Conservation (phyloP, 1,139 yeast species). For the Maudiozyma humilis region DNA sequence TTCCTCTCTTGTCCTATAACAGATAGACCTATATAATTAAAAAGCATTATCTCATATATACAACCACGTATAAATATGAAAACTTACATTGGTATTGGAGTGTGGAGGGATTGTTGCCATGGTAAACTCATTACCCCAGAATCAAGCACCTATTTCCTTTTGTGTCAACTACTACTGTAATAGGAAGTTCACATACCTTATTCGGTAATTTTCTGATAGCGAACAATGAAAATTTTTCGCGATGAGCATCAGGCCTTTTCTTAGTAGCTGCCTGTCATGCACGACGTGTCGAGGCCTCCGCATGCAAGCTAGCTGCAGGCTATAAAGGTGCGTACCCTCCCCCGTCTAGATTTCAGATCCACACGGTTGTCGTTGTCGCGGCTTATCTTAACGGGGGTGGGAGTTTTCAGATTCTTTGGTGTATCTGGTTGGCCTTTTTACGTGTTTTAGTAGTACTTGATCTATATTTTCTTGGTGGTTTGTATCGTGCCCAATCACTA, state of each 20-base stretch:
- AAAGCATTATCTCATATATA: background rate
- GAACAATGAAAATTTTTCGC: background rate
- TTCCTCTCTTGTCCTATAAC: background rate
- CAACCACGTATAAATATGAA: too few species aligned
- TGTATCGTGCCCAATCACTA: too few species aligned
- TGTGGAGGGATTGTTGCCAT: too few species aligned
- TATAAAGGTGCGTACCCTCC: background rate
- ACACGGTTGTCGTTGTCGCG: too few species aligned
- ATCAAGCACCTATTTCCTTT: too few species aligned
- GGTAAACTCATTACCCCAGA: too few species aligned
- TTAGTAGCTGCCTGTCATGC: too few species aligned
- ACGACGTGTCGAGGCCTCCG: background rate
- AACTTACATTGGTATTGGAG: too few species aligned
- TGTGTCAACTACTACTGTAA: background rate
- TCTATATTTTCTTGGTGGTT: too few species aligned
- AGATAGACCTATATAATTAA: background rate
- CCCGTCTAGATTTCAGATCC: too few species aligned
- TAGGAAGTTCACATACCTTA: background rate
- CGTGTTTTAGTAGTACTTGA: background rate
- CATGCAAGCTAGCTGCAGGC: background rate
- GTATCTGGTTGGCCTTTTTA: background rate
- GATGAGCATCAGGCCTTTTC: background rate
- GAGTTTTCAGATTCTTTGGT: background rate
- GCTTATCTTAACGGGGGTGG: background rate
- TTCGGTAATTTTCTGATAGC: background rate